Evolutionary conservation across 139 green algal genomes (phyloP), one percentile per base, ranked within the genome.

Genomic region (Volvox reticuliferus): DNA sequence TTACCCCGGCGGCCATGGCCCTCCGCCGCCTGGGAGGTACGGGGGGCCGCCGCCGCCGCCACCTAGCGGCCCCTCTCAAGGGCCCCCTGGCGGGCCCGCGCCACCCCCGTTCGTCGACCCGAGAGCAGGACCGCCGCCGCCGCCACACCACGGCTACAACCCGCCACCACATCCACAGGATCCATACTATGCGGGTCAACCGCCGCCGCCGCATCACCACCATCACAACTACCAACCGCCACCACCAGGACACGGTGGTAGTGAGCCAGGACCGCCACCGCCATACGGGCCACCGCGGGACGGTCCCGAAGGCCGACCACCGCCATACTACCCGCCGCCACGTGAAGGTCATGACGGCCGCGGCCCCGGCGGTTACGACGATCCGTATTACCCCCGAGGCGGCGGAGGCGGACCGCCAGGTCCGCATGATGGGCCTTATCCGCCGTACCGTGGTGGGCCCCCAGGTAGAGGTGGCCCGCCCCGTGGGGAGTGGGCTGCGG

Each of bases 351-450:
- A 37, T 18, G 78, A 84, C 35, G 36, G 78, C 36, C 36, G 78
- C 82, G 61, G 61, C 61, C 55, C 55, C 50, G n/a, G 12, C 1
- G 32, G 32, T 22, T 88, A 88, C 32, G 82, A 88, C 20, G 82
- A 88, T 22, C 83, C 83, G 32, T 88, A 80, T 37, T 78, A 65
- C 32, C 63, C 26, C 20, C 63, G 32, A 22, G n/a, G 30, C 26
- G 32, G 61, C n/a, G 28, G 36, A 22, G 78, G 36, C 5, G 78
- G 78, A 30, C 78, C 79, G 2, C 79, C 79, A 55, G 50, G 50
- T 30, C 50, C 86, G 17, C 86, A 80, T 18, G 86, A 82, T 20
- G 71, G 71, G 22, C 71, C 71, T 30, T 79, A 79, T 82, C 86
- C 71, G 12, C 62, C 83, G 73, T 63, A 90, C 73, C 50, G 30